phyloP scores from a whole-genome alignment of 441 rosid species.

The Biscutella auriculata region DNA sequence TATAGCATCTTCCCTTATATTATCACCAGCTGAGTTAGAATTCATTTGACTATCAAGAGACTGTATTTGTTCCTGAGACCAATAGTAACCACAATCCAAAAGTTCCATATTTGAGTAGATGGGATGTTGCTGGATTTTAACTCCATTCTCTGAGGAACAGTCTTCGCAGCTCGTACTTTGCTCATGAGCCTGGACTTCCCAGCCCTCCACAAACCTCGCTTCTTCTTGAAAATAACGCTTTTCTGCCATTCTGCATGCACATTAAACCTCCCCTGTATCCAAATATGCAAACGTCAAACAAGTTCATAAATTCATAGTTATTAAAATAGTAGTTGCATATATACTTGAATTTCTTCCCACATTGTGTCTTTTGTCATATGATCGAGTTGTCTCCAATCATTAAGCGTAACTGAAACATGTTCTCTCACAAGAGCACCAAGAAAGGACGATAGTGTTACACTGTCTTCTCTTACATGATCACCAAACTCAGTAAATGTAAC shows the following conservation, averaged over 20 bases:
- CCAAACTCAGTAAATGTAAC: neutral
- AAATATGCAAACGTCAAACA: neutral
- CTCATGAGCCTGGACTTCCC: neutral
- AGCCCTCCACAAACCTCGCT: neutral
- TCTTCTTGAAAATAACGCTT: neutral
- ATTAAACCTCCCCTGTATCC: neutral
- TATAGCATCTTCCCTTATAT: neutral
- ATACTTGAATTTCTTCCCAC: neutral
- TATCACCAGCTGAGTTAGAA: neutral
- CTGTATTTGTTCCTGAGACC: neutral
- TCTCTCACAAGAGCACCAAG: neutral
- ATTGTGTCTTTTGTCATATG: neutral
- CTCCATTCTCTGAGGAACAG: neutral
- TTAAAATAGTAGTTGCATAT: neutral
- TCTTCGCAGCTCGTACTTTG: neutral
- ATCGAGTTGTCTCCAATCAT: neutral
- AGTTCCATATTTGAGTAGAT: neutral
- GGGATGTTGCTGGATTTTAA: neutral
- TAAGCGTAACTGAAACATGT: neutral
- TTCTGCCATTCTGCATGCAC: neutral
- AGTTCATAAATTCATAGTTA: neutral
- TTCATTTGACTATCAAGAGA: neutral
- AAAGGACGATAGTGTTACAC: neutral
- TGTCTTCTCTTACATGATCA: neutral
- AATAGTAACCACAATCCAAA: neutral